Evolutionary conservation across 2,329 filamentous ascomycete species (phyloP), one percentile per base, ranked within the genome.

Genomic region (Lasiodiplodia hormozganensis): DNA sequence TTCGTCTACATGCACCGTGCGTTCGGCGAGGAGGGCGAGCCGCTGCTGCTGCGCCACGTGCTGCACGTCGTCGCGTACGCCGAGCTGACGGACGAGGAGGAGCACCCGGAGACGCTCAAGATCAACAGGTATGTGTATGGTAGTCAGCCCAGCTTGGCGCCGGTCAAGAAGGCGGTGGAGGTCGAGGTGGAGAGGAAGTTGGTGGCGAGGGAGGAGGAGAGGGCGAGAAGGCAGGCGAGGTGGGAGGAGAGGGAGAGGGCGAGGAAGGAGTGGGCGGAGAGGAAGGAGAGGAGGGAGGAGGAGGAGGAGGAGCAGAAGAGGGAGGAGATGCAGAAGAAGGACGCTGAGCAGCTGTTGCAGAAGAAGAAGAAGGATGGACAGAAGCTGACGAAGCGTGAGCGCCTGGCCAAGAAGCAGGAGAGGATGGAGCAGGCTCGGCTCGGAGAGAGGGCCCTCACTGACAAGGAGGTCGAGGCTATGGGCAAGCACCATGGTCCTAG

Each of bases 61-160:
- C 74, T 82, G 36, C 79, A 78, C 31, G 81, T 82, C 65, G 77
- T 81, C 34, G 76, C 74, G 14, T 78, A 78, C 2, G 72, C 78
- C 0, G 74, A 75, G 0, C 38, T 81, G 14, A 67, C 67, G 31
- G 76, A 78, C 49, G 70, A 73, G 21, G 54, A 18, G 1, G 56
- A 52, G 23, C 56, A 49, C 6, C 58, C 51, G 69, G 68, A 57
- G 58, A 72, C 38, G 8, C 25, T 25, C 2, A 60, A 16, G 6
- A 34, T 62, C 23, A 49, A 34, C 16, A 7, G 7, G 16, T 47
- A 34, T 4, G 57, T 62, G 11, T n/a, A 11, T 0, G 56, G 25
- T 0, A 25, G 12, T 14, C 25, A 21, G 36, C 56, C 21, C 23
- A 11, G 0, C 4, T 1, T 34, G 31, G 31, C 31, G 31, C 31